A percentile compares a stretch with the other conserved stretches of the same genome.
Conservation (phyloP, 139 green algal species). For the Edaphochlamys debaryana region DNA sequence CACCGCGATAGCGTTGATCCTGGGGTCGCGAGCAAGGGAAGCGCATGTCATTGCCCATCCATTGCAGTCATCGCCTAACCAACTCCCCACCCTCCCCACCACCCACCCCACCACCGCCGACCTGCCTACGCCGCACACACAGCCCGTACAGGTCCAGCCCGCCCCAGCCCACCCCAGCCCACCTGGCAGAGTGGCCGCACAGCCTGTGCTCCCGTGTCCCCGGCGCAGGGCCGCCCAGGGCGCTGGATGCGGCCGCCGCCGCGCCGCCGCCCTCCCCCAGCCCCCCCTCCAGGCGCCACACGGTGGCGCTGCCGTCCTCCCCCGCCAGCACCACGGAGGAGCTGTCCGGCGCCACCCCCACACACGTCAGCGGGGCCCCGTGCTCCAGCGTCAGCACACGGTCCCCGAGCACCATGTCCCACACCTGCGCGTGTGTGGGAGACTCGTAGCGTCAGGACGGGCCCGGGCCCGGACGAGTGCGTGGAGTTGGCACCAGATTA, state of each 20-base stretch:
- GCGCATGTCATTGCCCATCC: not conserved
- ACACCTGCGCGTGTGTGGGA: no score
- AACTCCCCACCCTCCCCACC: not conserved
- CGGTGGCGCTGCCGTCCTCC: conserved; percentile 55
- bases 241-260: no score
- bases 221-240: no score
- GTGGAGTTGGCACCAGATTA: no score
- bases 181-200: not conserved
- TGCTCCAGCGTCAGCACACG: conserved; percentile 69
- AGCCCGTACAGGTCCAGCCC: not conserved
- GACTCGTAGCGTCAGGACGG: no score
- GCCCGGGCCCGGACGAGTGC: no score
- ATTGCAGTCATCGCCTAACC: not conserved
- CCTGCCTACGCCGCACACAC: not conserved
- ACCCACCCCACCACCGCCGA: not conserved
- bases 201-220: not conserved
- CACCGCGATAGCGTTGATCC: not conserved
- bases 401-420: conserved; percentile 88
- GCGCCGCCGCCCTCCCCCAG: not conserved
- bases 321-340: conserved; percentile 52
- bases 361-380: conserved; percentile 49
- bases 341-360: conserved; percentile 65
- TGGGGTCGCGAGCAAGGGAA: not conserved
- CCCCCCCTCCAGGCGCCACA: conserved; percentile 67
- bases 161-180: no score